Conservation (phyloP, 768 basidiomycete genomes). For the Pilatotrama ljubarskyi region DNA sequence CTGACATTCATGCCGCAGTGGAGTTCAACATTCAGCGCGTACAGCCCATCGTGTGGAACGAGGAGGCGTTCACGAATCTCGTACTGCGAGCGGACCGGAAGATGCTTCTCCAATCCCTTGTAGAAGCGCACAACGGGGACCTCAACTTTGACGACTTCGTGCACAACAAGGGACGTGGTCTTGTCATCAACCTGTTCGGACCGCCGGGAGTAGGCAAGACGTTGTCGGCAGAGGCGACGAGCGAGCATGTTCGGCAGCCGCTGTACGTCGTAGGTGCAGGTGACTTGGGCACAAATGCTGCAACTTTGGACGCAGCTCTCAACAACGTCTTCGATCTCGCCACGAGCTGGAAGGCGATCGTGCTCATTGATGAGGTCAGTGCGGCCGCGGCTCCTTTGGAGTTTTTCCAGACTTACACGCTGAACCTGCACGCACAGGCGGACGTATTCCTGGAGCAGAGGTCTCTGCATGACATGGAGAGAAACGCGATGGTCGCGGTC, state of each 20-base stretch:
- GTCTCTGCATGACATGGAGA: slow-evolving; percentile 58
- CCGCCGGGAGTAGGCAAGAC: slow-evolving; percentile 33
- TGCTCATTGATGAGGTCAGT: slow-evolving; percentile 34
- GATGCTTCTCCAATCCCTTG: slow-evolving; percentile 30
- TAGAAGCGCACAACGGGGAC: slow-evolving; percentile 29
- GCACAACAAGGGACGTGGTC: slow-evolving; percentile 35
- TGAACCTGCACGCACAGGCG: no score
- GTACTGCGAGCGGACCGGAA: slow-evolving; percentile 31
- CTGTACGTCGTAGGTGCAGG: slow-evolving; percentile 33
- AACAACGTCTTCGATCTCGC: slow-evolving; percentile 34
- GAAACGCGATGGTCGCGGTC: slow-evolving; percentile 72
- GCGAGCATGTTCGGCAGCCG: slow-evolving; percentile 23
- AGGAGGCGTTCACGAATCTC: slow-evolving; percentile 32
- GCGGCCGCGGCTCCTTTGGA: no score
- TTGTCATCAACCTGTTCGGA: slow-evolving; percentile 35
- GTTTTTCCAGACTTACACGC: no score
- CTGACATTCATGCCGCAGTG: slow-evolving; percentile 35
- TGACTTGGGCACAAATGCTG: slow-evolving; percentile 34
- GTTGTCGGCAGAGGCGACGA: slow-evolving; percentile 29
- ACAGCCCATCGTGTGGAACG: slow-evolving; percentile 41
- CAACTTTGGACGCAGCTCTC: slow-evolving; percentile 30
- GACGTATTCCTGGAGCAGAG: slow-evolving; percentile 74
- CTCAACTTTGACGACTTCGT: slow-evolving; percentile 35
- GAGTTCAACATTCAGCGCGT: slow-evolving; percentile 61
- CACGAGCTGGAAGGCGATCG: slow-evolving; percentile 35